Evolutionary conservation across 169 alveolate species (phyloP).

Genomic region (Theileria annulata): DNA sequence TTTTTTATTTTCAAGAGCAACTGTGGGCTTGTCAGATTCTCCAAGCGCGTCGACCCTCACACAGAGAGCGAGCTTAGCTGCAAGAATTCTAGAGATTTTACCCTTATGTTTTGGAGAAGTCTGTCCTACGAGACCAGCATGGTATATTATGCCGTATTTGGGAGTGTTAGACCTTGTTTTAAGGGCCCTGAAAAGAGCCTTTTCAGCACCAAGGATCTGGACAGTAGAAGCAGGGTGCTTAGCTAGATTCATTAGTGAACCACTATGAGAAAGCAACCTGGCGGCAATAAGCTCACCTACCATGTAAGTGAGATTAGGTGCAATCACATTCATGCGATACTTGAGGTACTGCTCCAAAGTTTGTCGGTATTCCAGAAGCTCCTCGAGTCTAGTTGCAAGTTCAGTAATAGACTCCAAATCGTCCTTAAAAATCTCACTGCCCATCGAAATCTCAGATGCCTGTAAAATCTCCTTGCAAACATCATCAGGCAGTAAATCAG

Average conservation of each 20-base stretch:
- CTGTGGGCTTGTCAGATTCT: slow-evolving; percentile 89
- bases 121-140: slow-evolving; percentile 98
- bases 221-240: slow-evolving; percentile 99
- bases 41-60: slow-evolving; percentile 98
- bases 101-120: slow-evolving; percentile 98
- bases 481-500: slow-evolving; percentile 89
- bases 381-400: slow-evolving; percentile 93
- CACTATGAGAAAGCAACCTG: slow-evolving; percentile 98
- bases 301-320: slow-evolving; percentile 98
- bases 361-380: slow-evolving; percentile 92
- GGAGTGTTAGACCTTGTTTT: slow-evolving; percentile 98
- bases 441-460: slow-evolving; percentile 99
- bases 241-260: slow-evolving; percentile 95
- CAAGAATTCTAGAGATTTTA: slow-evolving; percentile 95
- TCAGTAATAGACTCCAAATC: slow-evolving; percentile 92
- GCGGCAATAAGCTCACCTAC: slow-evolving; percentile 99
- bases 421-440: slow-evolving; percentile 96
- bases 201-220: slow-evolving; percentile 97
- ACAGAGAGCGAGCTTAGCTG: slow-evolving; percentile 98
- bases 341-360: slow-evolving; percentile 93
- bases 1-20: slow-evolving; percentile 89
- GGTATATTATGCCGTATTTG: slow-evolving; percentile 99
- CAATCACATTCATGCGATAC: slow-evolving; percentile 97
- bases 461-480: slow-evolving; percentile 93
- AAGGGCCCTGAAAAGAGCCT: slow-evolving; percentile 99